Conservation (phyloP, 208 protist genomes). For the Crithidia bombi region DNA sequence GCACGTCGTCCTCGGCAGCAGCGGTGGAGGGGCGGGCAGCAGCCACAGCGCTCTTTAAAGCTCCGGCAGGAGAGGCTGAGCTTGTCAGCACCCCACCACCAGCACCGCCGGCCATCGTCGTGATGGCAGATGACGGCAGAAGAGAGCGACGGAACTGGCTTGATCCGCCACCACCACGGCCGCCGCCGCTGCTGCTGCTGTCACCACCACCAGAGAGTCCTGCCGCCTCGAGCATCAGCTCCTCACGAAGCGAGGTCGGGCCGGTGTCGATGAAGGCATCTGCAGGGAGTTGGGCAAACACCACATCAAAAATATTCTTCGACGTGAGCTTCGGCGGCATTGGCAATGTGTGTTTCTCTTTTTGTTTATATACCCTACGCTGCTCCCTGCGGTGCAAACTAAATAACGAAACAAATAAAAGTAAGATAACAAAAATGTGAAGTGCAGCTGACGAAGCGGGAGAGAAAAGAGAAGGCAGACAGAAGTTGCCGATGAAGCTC, state of each 20-base stretch:
- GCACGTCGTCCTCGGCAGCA: constrained; percentile 7
- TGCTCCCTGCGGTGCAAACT: neutral
- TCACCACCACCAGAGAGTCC: constrained; percentile 6
- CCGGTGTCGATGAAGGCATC: constrained; percentile 66
- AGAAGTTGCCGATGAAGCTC: neutral
- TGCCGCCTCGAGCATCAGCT: constrained; percentile 44
- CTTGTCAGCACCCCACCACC: too few species aligned
- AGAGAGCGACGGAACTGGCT: constrained; percentile 20
- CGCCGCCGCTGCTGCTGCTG: neutral
- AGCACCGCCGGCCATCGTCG: neutral
- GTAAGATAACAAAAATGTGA: neutral
- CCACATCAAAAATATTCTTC: constrained; percentile 76
- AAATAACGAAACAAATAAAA: neutral
- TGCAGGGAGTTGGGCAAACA: constrained; percentile 69
- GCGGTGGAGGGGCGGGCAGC: too few species aligned
- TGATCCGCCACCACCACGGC: neutral
- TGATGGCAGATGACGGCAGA: constrained; percentile 12
- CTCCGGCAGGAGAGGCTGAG: too few species aligned
- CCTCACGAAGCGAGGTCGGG: constrained; percentile 54
- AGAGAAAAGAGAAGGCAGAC: neutral
- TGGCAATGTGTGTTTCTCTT: neutral
- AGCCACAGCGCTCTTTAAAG: too few species aligned
- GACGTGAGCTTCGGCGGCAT: constrained; percentile 55
- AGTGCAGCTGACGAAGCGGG: neutral
- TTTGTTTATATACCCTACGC: too few species aligned